These are phyloP conservation scores for Ilex asprella DNA, from an alignment of 257 asterid species.

Conservation along the genomic window DNA sequence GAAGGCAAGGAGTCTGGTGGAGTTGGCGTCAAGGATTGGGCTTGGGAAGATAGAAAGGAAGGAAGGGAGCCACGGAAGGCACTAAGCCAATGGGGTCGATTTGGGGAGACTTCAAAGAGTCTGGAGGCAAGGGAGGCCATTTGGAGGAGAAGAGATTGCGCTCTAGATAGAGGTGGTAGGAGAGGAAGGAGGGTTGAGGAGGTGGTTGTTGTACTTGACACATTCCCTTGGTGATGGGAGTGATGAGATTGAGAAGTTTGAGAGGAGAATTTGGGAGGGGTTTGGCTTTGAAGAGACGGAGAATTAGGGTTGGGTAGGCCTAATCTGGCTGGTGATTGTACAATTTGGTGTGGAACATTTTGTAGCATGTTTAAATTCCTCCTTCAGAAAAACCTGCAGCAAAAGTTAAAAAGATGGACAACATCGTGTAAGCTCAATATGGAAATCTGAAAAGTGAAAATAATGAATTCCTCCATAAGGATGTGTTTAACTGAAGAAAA, in stretches of 20 bases:
- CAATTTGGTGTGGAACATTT: slow-evolving; percentile 68
- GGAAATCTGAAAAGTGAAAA: too few relatives aligned
- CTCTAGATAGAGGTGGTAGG: slow-evolving; percentile 87
- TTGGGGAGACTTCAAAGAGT: slow-evolving; percentile 82
- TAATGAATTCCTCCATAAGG: too few relatives aligned
- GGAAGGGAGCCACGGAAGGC: slow-evolving; percentile 78
- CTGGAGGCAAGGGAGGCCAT: slow-evolving; percentile 81
- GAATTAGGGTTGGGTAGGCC: slow-evolving; percentile 89
- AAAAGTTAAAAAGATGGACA: neutral
- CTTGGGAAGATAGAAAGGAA: slow-evolving; percentile 55
- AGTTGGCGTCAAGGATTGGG: slow-evolving; percentile 35
- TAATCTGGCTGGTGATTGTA: slow-evolving; percentile 86
- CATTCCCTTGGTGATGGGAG: slow-evolving; percentile 35
- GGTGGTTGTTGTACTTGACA: slow-evolving; percentile 34
- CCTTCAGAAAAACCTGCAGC: slow-evolving; percentile 11
- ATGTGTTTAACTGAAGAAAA: too few relatives aligned
- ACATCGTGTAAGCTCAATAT: too few relatives aligned
- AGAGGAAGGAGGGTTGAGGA: slow-evolving; percentile 84
- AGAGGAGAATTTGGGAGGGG: slow-evolving; percentile 57
- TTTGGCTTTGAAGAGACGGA: slow-evolving; percentile 66
- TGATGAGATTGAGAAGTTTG: slow-evolving; percentile 44
- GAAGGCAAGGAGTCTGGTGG: slow-evolving; percentile 37
- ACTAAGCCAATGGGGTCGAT: slow-evolving; percentile 67
- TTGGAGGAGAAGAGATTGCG: slow-evolving; percentile 70
- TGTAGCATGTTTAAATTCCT: slow-evolving; percentile 45